Conservation (phyloP, 495 filamentous ascomycete genomes). For the Wilcoxina mikolae region DNA sequence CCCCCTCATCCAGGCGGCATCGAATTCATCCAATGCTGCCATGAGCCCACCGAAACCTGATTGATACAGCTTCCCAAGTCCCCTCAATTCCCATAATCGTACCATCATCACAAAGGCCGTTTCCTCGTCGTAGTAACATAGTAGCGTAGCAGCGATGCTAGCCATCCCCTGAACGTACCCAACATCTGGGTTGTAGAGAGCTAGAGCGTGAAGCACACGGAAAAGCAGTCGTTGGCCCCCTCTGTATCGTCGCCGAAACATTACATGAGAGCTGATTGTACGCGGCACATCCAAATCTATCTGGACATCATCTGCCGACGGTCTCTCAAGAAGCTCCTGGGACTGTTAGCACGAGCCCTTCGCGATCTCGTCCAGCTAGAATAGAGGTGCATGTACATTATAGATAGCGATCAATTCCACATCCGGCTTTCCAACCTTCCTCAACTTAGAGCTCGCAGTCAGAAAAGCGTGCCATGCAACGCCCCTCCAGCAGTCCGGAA, state of each 20-base stretch:
- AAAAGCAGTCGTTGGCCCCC: slow-evolving; percentile 86
- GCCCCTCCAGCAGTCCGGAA: slow-evolving; percentile 87
- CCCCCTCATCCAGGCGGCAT: slow-evolving; percentile 64
- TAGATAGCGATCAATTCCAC: slow-evolving; percentile 48
- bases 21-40: slow-evolving; percentile 75
- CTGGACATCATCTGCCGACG: slow-evolving; percentile 83
- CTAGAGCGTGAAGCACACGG: slow-evolving; percentile 79
- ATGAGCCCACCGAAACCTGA: slow-evolving; percentile 78
- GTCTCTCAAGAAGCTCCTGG: slow-evolving; percentile 52
- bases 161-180: slow-evolving; percentile 99
- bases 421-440: slow-evolving; percentile 43
- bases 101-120: slow-evolving; percentile 88
- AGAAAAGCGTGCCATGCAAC: slow-evolving; percentile 94
- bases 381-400: slow-evolving; percentile 20
- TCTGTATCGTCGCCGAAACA: slow-evolving; percentile 88
- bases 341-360: too few relatives aligned
- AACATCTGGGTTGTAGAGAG: slow-evolving; percentile 75
- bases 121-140: slow-evolving; percentile 96
- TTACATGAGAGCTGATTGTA: slow-evolving; percentile 90
- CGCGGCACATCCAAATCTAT: slow-evolving; percentile 95
- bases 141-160: slow-evolving; percentile 73
- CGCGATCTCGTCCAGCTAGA: not conserved
- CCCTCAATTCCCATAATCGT: slow-evolving; percentile 75
- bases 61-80: slow-evolving; percentile 70
- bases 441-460: slow-evolving; percentile 57